Conservation (phyloP, 164 flowering plant species). For the Tinospora cordifolia region DNA sequence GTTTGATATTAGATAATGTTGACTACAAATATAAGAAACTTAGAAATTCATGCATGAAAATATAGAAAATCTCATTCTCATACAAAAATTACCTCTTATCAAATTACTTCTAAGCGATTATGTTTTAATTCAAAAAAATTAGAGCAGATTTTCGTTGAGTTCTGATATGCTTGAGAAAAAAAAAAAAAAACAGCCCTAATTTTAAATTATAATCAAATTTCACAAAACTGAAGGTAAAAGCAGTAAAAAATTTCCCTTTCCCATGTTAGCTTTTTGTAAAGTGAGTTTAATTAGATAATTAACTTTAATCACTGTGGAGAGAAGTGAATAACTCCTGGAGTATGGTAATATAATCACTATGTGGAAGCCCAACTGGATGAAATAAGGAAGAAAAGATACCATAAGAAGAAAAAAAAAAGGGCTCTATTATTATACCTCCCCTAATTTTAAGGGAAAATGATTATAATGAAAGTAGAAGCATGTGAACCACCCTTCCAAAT, state of each 20-base stretch:
- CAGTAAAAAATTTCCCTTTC: no score
- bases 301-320: slow-evolving; percentile 1
- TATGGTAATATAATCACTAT: background rate
- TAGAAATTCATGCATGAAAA: no score
- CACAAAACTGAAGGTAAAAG: background rate
- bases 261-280: background rate
- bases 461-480: slow-evolving; percentile 1
- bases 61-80: no score
- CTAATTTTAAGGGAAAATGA: slow-evolving; percentile 1
- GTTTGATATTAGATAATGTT: no score
- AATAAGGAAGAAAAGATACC: background rate
- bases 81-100: no score
- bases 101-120: no score
- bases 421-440: background rate
- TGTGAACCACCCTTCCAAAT: slow-evolving; percentile 1
- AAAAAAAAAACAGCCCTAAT: background rate
- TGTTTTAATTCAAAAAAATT: no score
- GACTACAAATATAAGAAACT: no score
- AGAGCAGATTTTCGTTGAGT: no score
- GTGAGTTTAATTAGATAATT: background rate
- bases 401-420: background rate
- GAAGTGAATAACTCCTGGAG: background rate
- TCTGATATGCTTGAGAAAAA: no score
- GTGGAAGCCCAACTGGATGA: background rate
- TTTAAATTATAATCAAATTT: background rate